Evolutionary conservation across 139 green algal genomes (phyloP).

Genomic region (Micromonas pusilla): DNA sequence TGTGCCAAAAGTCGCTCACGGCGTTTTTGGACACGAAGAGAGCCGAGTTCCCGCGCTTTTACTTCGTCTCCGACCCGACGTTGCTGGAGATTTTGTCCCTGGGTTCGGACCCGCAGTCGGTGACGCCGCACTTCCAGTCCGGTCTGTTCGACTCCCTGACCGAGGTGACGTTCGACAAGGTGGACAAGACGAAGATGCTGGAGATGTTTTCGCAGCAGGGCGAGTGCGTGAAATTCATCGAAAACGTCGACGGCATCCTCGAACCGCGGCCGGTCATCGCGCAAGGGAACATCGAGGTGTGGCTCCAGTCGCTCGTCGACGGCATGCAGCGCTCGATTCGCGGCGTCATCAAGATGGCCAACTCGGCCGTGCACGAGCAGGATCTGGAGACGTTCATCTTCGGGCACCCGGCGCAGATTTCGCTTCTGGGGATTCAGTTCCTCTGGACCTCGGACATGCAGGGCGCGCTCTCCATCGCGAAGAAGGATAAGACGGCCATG

Average conservation of each 20-base stretch:
- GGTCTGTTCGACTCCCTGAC: conserved; percentile 88
- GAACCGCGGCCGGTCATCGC: conserved; percentile 51
- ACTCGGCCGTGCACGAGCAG: conserved; percentile 76
- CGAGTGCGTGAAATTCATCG: conserved; percentile 73
- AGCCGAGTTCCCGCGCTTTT: conserved; percentile 73
- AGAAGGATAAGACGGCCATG: conserved; percentile 72
- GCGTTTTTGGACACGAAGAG: conserved; percentile 81
- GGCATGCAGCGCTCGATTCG: conserved; percentile 87
- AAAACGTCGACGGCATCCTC: conserved; percentile 64
- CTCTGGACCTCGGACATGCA: conserved; percentile 86
- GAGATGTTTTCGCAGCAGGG: conserved; percentile 75
- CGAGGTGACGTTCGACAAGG: conserved; percentile 60
- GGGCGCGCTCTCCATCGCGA: conserved; percentile 65
- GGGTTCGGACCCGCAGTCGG: conserved; percentile 57
- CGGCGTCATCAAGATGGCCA: conserved; percentile 60
- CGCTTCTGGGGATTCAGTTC: conserved; percentile 71
- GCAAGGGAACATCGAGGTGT: conserved; percentile 88
- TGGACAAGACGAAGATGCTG: conserved; percentile 64
- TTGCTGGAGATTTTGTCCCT: conserved; percentile 67
- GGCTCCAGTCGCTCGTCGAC: conserved; percentile 87
- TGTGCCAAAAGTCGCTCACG: conserved; percentile 71
- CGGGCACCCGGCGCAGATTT: conserved; percentile 73
- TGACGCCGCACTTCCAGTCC: conserved; percentile 79
- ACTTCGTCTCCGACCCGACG: conserved; percentile 81
- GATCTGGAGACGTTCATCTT: conserved; percentile 81